Evolutionary conservation across 495 filamentous ascomycete species (phyloP).

Genomic region (Penicillium flavigenum): DNA sequence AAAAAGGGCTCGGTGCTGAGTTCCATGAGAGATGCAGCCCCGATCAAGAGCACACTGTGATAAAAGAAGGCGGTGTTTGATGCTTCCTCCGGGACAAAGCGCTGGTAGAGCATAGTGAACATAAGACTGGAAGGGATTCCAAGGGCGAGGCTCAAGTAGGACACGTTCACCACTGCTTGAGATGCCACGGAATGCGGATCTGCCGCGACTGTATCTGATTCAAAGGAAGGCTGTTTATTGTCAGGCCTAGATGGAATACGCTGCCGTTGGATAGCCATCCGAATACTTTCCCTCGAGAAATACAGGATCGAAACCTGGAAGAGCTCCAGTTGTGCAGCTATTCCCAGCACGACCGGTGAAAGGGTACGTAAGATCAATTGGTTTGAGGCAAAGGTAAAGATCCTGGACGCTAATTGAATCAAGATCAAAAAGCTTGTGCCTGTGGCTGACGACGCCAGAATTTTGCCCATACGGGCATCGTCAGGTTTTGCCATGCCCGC

Average conservation of each 20-base stretch:
- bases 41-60: constrained; percentile 65
- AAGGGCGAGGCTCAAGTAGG: constrained; percentile 71
- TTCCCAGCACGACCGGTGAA: constrained; percentile 76
- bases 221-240: constrained; percentile 6
- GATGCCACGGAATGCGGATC: constrained; percentile 28
- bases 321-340: constrained; percentile 86
- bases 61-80: constrained; percentile 59
- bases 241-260: constrained; percentile 27
- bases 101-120: constrained; percentile 66
- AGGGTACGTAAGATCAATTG: constrained; percentile 83
- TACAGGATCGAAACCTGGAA: constrained; percentile 85
- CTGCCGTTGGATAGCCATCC: constrained; percentile 83
- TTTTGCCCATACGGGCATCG: constrained; percentile 22
- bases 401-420: constrained; percentile 78
- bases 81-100: constrained; percentile 54
- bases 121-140: constrained; percentile 62
- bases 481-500: constrained; percentile 18
- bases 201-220: constrained; percentile 20
- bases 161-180: constrained; percentile 83
- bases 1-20: constrained; percentile 83
- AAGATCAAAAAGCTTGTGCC: constrained; percentile 84
- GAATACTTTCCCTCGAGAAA: constrained; percentile 85
- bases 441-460: constrained; percentile 50
- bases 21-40: constrained; percentile 74
- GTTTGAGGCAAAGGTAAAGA: constrained; percentile 86